Base-by-base conservation (phyloP, 108 stramenopile genomes). In the Chaetoceros muelleri region DNA sequence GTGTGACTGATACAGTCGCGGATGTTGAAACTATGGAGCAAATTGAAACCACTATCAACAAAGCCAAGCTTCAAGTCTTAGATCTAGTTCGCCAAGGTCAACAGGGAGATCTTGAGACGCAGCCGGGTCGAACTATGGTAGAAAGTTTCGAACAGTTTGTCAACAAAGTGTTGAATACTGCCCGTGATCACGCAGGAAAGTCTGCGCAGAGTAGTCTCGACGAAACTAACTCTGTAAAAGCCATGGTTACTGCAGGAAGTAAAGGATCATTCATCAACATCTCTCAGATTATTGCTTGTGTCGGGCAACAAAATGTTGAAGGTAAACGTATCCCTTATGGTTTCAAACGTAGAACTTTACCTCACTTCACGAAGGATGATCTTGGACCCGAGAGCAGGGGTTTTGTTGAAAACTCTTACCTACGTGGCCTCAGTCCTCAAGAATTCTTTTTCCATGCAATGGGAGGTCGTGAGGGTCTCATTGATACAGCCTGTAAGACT, bases 381-480 rank as follows among this genome's bases (percentile, higher is more conserved):
- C 70, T 96, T 46, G 99, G 99, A 27, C 90, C 95, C 17, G 96
- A 97, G 67, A 91, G 87, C 49, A 82, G 96, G 48, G 99, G 99
- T 18, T 99, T 99, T 63, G 99, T 99, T 24, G 97, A 99, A 75
- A 99, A 99, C 64, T 94, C 92, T 8, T 99, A 99, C 69, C 78
- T 99, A 23, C 76, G 96, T 55, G 99, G 99, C 8, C 68, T 99
- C 34, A 86, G 81, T 46, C 96, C 99, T 2, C 95, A 96, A 79
- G 98, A 99, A 69, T 99, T 99, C 75, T 99, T 96, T 78, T 99
- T 99, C 62, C 98, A 99, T 68, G 97, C 97, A 52, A 99, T 99
- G 98, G 97, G 96, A 69, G 97, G 97, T 27, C 83, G 97, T 45
- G 97, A 96, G 62, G 97, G 98, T 73, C 76, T 96, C 50, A 99